Evolutionary conservation across 2,329 filamentous ascomycete species (phyloP).

Genomic region (Eutypa lata): DNA sequence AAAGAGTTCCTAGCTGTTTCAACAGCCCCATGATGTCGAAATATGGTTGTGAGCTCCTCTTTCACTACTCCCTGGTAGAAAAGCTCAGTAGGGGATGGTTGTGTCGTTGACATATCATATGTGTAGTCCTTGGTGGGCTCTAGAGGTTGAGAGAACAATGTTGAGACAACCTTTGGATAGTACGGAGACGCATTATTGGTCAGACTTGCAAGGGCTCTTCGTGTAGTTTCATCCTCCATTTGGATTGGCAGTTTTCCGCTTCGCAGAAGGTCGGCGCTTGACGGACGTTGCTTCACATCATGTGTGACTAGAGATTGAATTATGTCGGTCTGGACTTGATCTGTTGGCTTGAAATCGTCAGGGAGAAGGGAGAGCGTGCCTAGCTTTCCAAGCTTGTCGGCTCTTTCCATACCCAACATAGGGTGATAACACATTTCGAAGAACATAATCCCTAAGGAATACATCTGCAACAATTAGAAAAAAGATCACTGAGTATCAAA

Average conservation of each 20-base stretch:
- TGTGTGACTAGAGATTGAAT: slow-evolving; percentile 79
- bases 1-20: slow-evolving; percentile 72
- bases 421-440: slow-evolving; percentile 89
- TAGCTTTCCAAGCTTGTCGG: slow-evolving; percentile 63
- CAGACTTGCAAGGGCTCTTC: slow-evolving; percentile 75
- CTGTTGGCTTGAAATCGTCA: slow-evolving; percentile 63
- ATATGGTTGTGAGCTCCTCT: slow-evolving; percentile 71
- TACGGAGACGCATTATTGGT: slow-evolving; percentile 82
- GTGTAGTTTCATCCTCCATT: slow-evolving; percentile 88
- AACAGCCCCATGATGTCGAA: slow-evolving; percentile 84
- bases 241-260: slow-evolving; percentile 86
- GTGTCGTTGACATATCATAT: slow-evolving; percentile 67
- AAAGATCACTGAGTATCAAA: slow-evolving; percentile 12
- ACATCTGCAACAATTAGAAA: slow-evolving; percentile 62
- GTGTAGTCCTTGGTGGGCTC: slow-evolving; percentile 79
- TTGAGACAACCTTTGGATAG: slow-evolving; percentile 84
- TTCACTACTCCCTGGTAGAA: slow-evolving; percentile 72
- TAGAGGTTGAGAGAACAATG: slow-evolving; percentile 72
- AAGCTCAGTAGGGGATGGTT: slow-evolving; percentile 55
- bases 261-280: slow-evolving; percentile 75
- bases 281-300: slow-evolving; percentile 77
- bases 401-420: slow-evolving; percentile 62
- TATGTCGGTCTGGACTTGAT: slow-evolving; percentile 75
- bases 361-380: slow-evolving; percentile 68
- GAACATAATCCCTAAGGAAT: slow-evolving; percentile 93